Base-by-base conservation (phyloP, 352 stramenopile species). In the Phytophthora meadii region DNA sequence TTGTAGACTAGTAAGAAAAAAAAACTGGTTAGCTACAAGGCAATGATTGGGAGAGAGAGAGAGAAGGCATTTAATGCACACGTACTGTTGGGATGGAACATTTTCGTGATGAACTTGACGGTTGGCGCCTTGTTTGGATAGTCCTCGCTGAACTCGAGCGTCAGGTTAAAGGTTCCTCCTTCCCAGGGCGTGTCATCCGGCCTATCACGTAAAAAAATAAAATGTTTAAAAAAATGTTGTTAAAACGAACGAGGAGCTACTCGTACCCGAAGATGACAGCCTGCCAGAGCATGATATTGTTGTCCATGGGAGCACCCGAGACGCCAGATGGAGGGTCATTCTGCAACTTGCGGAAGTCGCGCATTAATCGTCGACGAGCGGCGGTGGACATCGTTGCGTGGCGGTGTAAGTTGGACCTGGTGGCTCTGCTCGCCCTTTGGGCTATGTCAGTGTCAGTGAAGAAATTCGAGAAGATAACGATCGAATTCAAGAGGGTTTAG, bases 121-220 rank as follows among this genome's bases (percentile, higher is more conserved):
- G 88, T 91, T 8, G 97, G 97, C 36, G 98, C 94, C 79, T 99
- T 99, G 85, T 99, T 99, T n/a, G 98, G 98, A 80, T 99, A 99
- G 65, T 99, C 98, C 76, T 99, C 98, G 44, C 93, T 98, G 74
- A 99, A 99, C 77, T 99, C 95, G 46, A 99, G 87, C 47, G 97
- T 90, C 22, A 99, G 82, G 77, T 98, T 98, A 77, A 99, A 99
- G n/a, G 94, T 98, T 7, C 94, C 95, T 19, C 98, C 98, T 82
- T 99, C 98, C 97, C 97, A 99, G 6, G 98, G 97, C 39, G 97
- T 99, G 69, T 99, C 97, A 73, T 99, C 97, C 4, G 98, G 98
- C 36, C 97, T 98, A 73, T 87, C 17, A 25, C 10, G 19, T 5
- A 17, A 46, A 49, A 61, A 24, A 6, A 48, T 2, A 8, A 30